Conservation (phyloP, 768 basidiomycete genomes). For the Mrakia blollopis region DNA sequence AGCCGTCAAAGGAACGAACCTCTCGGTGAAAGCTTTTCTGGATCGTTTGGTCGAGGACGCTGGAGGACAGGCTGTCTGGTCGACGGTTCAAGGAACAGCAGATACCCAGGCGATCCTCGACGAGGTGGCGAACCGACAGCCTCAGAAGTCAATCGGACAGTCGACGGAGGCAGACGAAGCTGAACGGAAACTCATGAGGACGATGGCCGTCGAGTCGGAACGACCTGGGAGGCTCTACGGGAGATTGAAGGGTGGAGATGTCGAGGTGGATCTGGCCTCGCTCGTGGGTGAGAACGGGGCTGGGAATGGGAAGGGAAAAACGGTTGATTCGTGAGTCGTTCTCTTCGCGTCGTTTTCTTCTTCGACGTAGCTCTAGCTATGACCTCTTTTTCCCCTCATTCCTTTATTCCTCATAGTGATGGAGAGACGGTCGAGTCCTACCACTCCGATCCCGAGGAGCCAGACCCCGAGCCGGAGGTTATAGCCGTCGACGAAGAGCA, state of each 20-base stretch:
- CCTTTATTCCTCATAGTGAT: neutral
- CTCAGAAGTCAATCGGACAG: no score
- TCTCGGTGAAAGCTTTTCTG: neutral
- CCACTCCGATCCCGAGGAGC: neutral
- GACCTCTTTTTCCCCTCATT: neutral
- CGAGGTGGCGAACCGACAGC: no score
- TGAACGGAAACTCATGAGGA: neutral
- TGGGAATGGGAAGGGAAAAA: neutral
- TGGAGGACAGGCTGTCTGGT: neutral
- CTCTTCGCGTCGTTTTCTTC: neutral
- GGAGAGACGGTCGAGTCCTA: neutral
- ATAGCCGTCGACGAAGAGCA: neutral
- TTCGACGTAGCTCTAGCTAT: neutral
- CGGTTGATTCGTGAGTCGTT: neutral
- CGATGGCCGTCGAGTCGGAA: neutral
- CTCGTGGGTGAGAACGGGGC: neutral
- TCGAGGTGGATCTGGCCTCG: neutral
- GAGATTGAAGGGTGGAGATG: neutral
- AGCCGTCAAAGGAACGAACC: neutral
- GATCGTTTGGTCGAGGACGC: neutral
- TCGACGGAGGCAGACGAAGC: neutral
- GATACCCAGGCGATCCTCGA: neutral
- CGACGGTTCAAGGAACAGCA: neutral
- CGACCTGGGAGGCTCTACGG: neutral
- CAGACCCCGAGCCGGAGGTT: neutral